These are phyloP conservation scores for Phaeotremella skinneri DNA, from an alignment of 768 basidiomycete genomes.

Conservation along the genomic window DNA sequence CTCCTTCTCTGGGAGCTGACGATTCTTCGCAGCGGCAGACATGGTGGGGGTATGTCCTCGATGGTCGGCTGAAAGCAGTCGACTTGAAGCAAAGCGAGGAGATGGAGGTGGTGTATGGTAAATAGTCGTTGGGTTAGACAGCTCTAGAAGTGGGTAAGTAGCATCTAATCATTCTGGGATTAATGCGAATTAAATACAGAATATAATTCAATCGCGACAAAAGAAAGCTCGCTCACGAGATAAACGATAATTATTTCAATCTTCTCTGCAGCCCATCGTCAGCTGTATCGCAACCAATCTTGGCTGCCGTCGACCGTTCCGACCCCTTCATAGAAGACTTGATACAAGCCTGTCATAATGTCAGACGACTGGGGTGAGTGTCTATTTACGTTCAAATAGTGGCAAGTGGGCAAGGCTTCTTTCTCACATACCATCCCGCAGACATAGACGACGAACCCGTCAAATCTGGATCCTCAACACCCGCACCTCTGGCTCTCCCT, in stretches of 20 bases:
- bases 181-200: neutral
- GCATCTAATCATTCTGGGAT: too few species aligned
- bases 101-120: too few species aligned
- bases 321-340: too few species aligned
- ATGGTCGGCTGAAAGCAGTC: too few species aligned
- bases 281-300: neutral
- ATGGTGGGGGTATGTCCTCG: too few species aligned
- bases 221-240: too few species aligned
- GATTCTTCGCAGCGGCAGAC: conserved; percentile 43
- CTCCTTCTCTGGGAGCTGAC: conserved; percentile 77
- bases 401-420: neutral
- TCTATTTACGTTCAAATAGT: neutral
- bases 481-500: conserved; percentile 29
- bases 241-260: neutral
- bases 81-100: too few species aligned
- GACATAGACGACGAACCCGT: conserved; percentile 41
- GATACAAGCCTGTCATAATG: conserved; percentile 30
- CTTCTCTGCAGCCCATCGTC: too few species aligned
- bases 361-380: conserved; percentile 44
- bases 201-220: neutral
- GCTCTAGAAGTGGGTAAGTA: too few species aligned
- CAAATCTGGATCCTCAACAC: conserved; percentile 44
- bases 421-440: conserved; percentile 2
- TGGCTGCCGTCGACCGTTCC: too few species aligned
- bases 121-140: too few species aligned